Evolutionary conservation across 495 filamentous ascomycete species (phyloP).

Genomic region (Ascodesmis nigricans): DNA sequence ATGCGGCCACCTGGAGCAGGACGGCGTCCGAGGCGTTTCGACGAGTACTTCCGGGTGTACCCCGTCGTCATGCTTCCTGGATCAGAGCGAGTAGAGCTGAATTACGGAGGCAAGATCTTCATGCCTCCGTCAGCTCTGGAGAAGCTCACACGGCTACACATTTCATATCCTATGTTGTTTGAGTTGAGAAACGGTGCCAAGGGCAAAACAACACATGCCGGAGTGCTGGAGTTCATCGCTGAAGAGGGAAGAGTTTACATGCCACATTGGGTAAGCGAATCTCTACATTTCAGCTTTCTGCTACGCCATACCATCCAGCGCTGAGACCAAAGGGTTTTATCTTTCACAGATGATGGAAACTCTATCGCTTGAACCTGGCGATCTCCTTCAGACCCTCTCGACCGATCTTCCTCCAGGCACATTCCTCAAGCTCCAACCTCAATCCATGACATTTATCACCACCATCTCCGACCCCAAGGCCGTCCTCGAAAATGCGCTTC

Average conservation of each 20-base stretch:
- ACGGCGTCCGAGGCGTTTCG: constrained; percentile 48
- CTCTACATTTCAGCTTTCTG: neutral
- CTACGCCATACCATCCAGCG: neutral
- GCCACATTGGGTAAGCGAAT: constrained; percentile 61
- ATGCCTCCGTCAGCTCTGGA: constrained; percentile 86
- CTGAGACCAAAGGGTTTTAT: constrained; percentile 7
- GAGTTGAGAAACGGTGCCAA: constrained; percentile 75
- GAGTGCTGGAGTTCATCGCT: constrained; percentile 90
- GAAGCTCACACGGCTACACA: constrained; percentile 86
- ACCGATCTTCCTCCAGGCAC: constrained; percentile 72
- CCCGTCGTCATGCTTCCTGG: constrained; percentile 82
- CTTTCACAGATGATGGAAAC: constrained; percentile 82
- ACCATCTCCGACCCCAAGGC: constrained; percentile 83
- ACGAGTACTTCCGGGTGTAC: constrained; percentile 94
- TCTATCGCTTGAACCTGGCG: constrained; percentile 65
- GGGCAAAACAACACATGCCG: constrained; percentile 62
- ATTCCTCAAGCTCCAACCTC: constrained; percentile 89
- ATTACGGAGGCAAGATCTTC: constrained; percentile 93
- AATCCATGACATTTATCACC: constrained; percentile 75
- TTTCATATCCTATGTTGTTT: constrained; percentile 93
- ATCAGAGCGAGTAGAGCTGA: constrained; percentile 67
- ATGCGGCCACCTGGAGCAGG: constrained; percentile 11
- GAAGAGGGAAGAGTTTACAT: constrained; percentile 94
- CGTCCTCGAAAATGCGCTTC: constrained; percentile 88
- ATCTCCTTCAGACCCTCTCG: constrained; percentile 82